Percentiles rank a stretch among this genome's conserved stretches.
These are phyloP conservation scores for Salix koriyanagi DNA, from an alignment of 345 rosid genomes.

Conservation along the genomic window DNA sequence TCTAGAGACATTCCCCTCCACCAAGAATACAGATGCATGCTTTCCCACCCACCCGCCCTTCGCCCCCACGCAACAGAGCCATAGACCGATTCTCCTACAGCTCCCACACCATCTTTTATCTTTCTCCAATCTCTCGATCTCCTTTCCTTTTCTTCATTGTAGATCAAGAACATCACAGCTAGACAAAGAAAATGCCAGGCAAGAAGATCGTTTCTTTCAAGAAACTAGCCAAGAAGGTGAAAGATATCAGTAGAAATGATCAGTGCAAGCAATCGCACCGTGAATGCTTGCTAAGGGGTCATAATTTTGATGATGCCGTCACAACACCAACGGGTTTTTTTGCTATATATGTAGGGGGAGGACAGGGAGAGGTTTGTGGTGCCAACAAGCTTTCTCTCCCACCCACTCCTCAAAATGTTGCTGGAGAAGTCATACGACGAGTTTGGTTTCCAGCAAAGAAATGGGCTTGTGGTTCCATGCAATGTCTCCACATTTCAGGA, in stretches of 20 bases:
- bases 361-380: slow-evolving; percentile 61
- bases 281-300: slow-evolving; percentile 42
- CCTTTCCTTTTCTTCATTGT: neutral
- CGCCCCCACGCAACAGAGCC: neutral
- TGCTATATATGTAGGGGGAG: slow-evolving; percentile 76
- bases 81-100: neutral
- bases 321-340: slow-evolving; percentile 67
- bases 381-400: slow-evolving; percentile 66
- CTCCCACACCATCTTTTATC: neutral
- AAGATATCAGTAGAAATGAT: slow-evolving; percentile 33
- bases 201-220: slow-evolving; percentile 68
- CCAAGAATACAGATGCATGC: slow-evolving; percentile 16
- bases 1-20: slow-evolving; percentile 15
- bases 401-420: slow-evolving; percentile 79
- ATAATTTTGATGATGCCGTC: slow-evolving; percentile 10
- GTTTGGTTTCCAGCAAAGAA: slow-evolving; percentile 46
- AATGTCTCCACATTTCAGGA: slow-evolving; percentile 62
- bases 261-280: slow-evolving; percentile 23
- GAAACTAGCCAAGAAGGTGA: slow-evolving; percentile 76
- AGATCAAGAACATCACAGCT: neutral
- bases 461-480: slow-evolving; percentile 71
- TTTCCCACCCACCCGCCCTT: neutral
- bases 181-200: slow-evolving; percentile 44
- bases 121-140: neutral
- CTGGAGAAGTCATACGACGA: slow-evolving; percentile 73